Evolutionary conservation across 257 asterid species (phyloP).

Genomic region (Buddleja alternifolia): DNA sequence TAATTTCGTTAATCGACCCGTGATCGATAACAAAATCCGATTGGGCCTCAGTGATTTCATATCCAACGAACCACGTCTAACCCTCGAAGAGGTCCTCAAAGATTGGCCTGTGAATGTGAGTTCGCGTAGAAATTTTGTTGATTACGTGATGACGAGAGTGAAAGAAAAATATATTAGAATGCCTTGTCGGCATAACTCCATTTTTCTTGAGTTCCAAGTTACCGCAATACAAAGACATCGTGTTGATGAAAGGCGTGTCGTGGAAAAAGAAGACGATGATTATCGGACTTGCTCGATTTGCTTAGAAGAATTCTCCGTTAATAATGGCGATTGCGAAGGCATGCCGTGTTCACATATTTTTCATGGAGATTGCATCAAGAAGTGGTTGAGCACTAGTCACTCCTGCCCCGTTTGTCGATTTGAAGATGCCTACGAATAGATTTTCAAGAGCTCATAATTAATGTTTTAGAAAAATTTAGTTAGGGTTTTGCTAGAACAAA

Average conservation of each 20-base stretch:
- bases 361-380: constrained; percentile 14
- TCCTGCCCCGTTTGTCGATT: constrained; percentile 19
- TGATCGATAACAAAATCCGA: too few relatives aligned
- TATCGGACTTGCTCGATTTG: too few relatives aligned
- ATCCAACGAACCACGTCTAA: not conserved
- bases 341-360: constrained; percentile 29
- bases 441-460: too few relatives aligned
- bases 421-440: constrained; percentile 6
- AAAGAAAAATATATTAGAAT: not conserved
- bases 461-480: too few relatives aligned
- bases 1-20: too few relatives aligned
- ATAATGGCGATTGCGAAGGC: not conserved
- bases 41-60: not conserved
- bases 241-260: too few relatives aligned
- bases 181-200: not conserved
- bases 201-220: not conserved
- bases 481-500: too few relatives aligned
- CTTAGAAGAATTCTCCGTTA: not conserved
- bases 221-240: too few relatives aligned
- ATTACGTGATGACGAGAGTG: not conserved
- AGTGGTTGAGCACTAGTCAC: too few relatives aligned
- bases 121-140: not conserved
- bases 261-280: too few relatives aligned
- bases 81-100: not conserved
- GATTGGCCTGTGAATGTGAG: not conserved